Evolutionary conservation across 1,139 yeast species (phyloP).

Genomic region (Suzukiozyma palmioleophila): DNA sequence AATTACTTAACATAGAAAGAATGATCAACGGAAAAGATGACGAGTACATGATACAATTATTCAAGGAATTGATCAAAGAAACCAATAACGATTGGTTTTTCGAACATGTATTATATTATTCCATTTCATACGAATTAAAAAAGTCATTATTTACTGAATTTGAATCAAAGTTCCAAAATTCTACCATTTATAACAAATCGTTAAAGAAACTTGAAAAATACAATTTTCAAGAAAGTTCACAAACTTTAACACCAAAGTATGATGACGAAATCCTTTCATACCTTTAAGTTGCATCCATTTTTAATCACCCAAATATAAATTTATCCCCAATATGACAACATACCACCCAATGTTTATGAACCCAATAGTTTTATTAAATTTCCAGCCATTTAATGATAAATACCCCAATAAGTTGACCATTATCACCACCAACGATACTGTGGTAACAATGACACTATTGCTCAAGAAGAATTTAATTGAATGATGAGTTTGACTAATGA

Average conservation of each 20-base stretch:
- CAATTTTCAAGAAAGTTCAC: not conserved
- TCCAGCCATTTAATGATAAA: constrained; percentile 34
- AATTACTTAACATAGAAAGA: constrained; percentile 36
- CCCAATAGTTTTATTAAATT: constrained; percentile 29
- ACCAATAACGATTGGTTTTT: constrained; percentile 23
- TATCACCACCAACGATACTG: constrained; percentile 23
- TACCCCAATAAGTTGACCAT: constrained; percentile 21
- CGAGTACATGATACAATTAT: constrained; percentile 21
- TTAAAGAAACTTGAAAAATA: not conserved
- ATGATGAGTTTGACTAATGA: constrained; percentile 8
- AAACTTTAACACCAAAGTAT: not conserved
- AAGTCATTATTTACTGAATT: constrained; percentile 11
- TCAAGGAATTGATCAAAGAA: constrained; percentile 20
- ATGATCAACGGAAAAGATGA: constrained; percentile 19
- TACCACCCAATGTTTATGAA: constrained; percentile 18
- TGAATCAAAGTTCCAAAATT: constrained; percentile 5
- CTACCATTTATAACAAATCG: not conserved
- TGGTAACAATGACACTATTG: constrained; percentile 22
- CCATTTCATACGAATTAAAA: constrained; percentile 11
- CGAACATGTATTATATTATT: constrained; percentile 14
- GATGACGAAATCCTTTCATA: constrained; percentile 1
- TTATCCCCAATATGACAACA: constrained; percentile 15
- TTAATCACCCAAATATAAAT: constrained; percentile 12
- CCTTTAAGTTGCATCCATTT: constrained; percentile 1
- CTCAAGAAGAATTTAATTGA: constrained; percentile 23